Base-by-base conservation (phyloP, 352 stramenopile species). In the Phytophthora pini region DNA sequence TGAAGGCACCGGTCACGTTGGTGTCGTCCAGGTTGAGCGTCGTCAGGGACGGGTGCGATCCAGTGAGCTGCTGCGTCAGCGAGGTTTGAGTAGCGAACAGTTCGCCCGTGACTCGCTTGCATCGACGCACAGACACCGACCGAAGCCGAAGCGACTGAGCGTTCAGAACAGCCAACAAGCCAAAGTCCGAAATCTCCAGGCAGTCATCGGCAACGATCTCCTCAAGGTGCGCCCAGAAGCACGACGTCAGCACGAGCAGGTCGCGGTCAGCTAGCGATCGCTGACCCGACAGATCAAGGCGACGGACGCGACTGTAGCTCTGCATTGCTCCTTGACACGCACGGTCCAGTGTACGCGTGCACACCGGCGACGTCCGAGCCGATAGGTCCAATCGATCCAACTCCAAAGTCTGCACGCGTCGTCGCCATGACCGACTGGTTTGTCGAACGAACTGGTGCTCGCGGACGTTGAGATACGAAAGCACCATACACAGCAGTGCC, bases 101-200 rank as follows among this genome's bases (percentile, higher is more conserved):
- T 38, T 64, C 65, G 20, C 85, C 87, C 2, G 75, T 88, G 46
- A 95, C 73, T 32, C 82, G 67, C 63, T 94, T 94, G 81, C 87
- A 94, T 65, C 90, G 79, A 15, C 82, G 84, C 61, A 92, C 79
- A 5, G 85, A 93, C 29, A 95, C 70, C 11, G 68, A 77, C 6
- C 67, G 54, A 8, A 95, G 72, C 32, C 77, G 76, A 52, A 91
- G 74, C 5, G 87, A 95, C 45, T 92, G 87, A 13, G 87, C 87
- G 43, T 95, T 95, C 40, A 95, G 81, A 34, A 95, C 76, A 8
- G 85, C 88, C 22, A 93, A 74, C 20, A 95, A 46, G 1, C 82
- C 85, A 57, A 94, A 89, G 62, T 95, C 87, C 10, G 87, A 90
- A 22, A 95, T 65, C 45, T 85, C 79, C n/a, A 87, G 65, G 64